Base-by-base conservation (phyloP, 2,329 filamentous ascomycete genomes). In the Phaeophleospora eucalypticola region DNA sequence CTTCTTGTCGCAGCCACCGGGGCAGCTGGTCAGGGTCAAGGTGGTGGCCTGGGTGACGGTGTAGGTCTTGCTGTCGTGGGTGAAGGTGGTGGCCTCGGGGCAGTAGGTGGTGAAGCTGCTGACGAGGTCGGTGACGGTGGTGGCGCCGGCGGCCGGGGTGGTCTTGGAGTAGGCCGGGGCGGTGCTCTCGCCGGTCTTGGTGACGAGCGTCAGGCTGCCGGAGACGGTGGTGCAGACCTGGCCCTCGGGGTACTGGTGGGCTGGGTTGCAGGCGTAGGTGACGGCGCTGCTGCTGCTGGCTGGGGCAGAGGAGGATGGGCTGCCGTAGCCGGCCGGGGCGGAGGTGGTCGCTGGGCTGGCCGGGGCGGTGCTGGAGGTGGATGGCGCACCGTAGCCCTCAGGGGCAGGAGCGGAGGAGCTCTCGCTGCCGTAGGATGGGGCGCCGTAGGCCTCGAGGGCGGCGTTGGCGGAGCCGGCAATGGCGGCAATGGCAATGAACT, bases 1-100 rank as follows among this genome's bases (percentile, higher is more conserved):
- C 33, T 35, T 16, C 35, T 43, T 47, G 40, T 75, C 63, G 63
- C 63, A 65, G 27, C 47, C 48, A 35, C 47, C 49, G 34, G 53
- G 54, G 54, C 57, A 61, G 35, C 52, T 36, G 37, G 58, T 58
- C 46, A 60, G 56, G 41, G 56, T 58, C 21, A 57, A 45, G 44
- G 54, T 59, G 46, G 56, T 59, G 33, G 57, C 48, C n/a, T 40
- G 37, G 41, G 55, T 57, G 40, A 57, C 49, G 34, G 56, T 58
- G 56, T 61, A 59, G 45, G 58, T 59, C 43, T 54, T 45, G 51
- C 55, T 52, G 40, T 49, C 49, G 49, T 58, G 48, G 36, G 52
- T 56, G 48, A 61, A 36, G 27, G 48, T 47, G 29, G 58, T 62
- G 32, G 58, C 45, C 48, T 54, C 47, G 14, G 59, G 58, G 53